Base-by-base conservation (phyloP, 495 filamentous ascomycete genomes). In the Clavariopsis aquatica region DNA sequence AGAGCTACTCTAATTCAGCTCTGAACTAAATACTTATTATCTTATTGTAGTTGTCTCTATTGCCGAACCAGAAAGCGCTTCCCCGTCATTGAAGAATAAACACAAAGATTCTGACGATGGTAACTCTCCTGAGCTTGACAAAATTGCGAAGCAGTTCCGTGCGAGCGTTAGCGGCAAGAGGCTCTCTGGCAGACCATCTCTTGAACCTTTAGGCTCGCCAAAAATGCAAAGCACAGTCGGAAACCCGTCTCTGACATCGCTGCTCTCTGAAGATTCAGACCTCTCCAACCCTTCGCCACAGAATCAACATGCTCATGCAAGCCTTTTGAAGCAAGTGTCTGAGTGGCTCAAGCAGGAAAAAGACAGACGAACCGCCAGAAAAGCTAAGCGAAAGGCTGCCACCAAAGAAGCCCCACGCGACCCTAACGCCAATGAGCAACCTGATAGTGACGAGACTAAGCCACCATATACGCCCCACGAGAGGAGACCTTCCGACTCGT, bases 301-400 rank as follows among this genome's bases (percentile, higher is more conserved):
- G 2, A 9, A 28, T 22, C 52, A 45, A 41, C 49, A 69, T 57
- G 19, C 23, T 10, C 67, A 76, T 41, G 69, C 84, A 66, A 80
- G 75, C 57, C 76, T 96, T 6, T 72, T 93, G 41, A 79, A 83
- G 45, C 89, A 93, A 71, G 85, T 96, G 23, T 78, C 81, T 22
- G 85, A 87, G 60, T 96, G 92, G 92, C 79, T 96, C 43, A 82
- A 90, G 56, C 81, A 84, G 45, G 91, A 96, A 73, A 89, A 88
- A 74, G 72, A 78, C 27, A 90, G 87, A 73, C 84, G 80, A 68
- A 80, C 80, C 54, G 74, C 76, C 20, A 79, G 79, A 55, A 83
- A 81, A 68, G 72, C 78, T 10, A 78, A 76, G 59, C 62, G 46
- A 41, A 67, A 47, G 75, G 73, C 17, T 66, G 66, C 36, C 43